Percentiles rank a stretch among this genome's conserved stretches.
These are phyloP conservation scores for Suillus subaureus DNA, from an alignment of 768 basidiomycete genomes.

Conservation along the genomic window DNA sequence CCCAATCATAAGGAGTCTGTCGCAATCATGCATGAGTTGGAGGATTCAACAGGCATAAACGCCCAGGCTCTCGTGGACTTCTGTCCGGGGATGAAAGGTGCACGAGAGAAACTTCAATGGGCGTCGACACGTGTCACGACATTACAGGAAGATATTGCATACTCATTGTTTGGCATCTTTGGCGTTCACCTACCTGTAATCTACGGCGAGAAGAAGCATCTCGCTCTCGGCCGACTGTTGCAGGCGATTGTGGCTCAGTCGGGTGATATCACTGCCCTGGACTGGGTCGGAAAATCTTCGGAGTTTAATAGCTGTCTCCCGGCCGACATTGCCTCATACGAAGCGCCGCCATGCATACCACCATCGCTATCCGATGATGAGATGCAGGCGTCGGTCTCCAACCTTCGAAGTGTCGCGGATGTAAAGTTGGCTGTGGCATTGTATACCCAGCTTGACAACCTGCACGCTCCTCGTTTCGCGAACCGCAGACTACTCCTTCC, in stretches of 20 bases:
- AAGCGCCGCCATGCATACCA: not conserved
- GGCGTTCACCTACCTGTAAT: constrained; percentile 9
- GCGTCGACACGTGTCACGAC: constrained; percentile 18
- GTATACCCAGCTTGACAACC: not conserved
- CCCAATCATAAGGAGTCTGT: not conserved
- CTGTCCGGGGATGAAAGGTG: not conserved
- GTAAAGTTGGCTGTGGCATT: not conserved
- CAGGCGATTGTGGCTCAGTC: not conserved
- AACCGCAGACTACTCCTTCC: not conserved
- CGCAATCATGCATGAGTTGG: constrained; percentile 1
- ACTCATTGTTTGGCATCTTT: constrained; percentile 17
- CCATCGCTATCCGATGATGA: not conserved
- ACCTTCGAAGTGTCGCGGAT: not conserved
- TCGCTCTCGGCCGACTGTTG: not conserved
- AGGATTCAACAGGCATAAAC: not conserved
- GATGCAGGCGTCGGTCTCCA: not conserved
- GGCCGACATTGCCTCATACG: not conserved
- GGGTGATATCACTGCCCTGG: not conserved
- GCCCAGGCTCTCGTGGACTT: not conserved
- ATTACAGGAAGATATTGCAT: constrained; percentile 15
- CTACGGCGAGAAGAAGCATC: constrained; percentile 16
- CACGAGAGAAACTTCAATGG: constrained; percentile 12
- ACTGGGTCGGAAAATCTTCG: constrained; percentile 2
- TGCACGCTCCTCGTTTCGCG: not conserved
- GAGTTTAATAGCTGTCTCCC: not conserved